phyloP scores from a whole-genome alignment of 2,329 filamentous ascomycete species.

The Fusarium sp. region DNA sequence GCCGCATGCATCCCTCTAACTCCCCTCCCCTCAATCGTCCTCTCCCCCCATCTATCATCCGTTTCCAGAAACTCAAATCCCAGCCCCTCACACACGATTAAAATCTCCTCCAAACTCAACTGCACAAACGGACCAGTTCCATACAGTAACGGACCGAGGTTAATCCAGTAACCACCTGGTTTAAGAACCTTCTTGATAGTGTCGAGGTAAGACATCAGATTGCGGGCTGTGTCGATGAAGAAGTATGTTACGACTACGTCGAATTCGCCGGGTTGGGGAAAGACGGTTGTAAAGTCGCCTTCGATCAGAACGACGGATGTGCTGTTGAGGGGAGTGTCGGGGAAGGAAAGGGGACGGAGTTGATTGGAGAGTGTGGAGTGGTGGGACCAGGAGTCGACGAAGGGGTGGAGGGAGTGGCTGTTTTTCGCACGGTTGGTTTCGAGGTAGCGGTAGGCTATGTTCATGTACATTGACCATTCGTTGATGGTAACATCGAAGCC shows the following conservation, averaged over 20 bases:
- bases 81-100: constrained; percentile 60
- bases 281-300: constrained; percentile 65
- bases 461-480: constrained; percentile 70
- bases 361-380: constrained; percentile 62
- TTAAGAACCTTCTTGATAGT: constrained; percentile 62
- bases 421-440: constrained; percentile 47
- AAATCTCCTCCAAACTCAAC: constrained; percentile 65
- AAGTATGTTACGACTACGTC: constrained; percentile 68
- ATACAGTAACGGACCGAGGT: constrained; percentile 67
- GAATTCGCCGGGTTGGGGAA: constrained; percentile 50
- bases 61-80: constrained; percentile 65
- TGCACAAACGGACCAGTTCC: constrained; percentile 67
- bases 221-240: constrained; percentile 71
- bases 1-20: constrained; percentile 61
- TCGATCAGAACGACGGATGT: constrained; percentile 61
- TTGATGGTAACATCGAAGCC: constrained; percentile 66
- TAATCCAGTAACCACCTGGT: constrained; percentile 65
- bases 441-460: constrained; percentile 64
- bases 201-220: constrained; percentile 66
- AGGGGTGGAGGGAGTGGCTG: constrained; percentile 59
- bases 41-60: constrained; percentile 54
- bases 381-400: constrained; percentile 68
- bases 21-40: constrained; percentile 56
- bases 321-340: constrained; percentile 54
- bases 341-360: constrained; percentile 59